Percentiles rank a stretch among this genome's conserved stretches.
phyloP scores from a whole-genome alignment of 148 eudicot species.

The Euryodendron excelsum region DNA sequence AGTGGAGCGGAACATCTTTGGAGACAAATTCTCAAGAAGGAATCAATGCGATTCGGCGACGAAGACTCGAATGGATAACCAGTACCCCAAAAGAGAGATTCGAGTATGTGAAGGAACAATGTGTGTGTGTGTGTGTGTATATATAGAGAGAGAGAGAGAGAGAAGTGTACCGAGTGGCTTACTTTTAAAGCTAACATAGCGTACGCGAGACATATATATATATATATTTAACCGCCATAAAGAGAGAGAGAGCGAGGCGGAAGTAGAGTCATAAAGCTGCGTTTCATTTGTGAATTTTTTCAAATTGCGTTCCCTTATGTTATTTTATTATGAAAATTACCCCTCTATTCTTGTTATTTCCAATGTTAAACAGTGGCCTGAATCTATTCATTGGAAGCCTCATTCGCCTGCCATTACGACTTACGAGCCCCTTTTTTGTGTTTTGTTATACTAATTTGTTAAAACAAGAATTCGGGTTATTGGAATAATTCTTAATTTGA shows the following conservation, averaged over 20 bases:
- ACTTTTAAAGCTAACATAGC: background rate
- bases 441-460: no score
- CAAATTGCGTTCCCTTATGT: background rate
- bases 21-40: no score
- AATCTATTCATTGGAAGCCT: no score
- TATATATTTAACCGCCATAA: background rate
- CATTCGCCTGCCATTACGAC: no score
- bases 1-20: constrained; percentile 4
- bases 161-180: background rate
- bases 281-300: background rate
- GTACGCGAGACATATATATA: no score
- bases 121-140: background rate
- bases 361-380: no score
- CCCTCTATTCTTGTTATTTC: no score
- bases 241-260: background rate
- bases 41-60: background rate
- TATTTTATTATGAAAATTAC: background rate
- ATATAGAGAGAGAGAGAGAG: background rate
- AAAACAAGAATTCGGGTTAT: no score
- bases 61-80: background rate
- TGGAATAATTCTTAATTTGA: no score
- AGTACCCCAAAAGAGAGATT: background rate
- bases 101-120: background rate
- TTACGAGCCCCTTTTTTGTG: no score
- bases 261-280: no score